These are phyloP conservation scores for Neoboletus brunneissimus DNA, from an alignment of 768 basidiomycete genomes.

Conservation along the genomic window DNA sequence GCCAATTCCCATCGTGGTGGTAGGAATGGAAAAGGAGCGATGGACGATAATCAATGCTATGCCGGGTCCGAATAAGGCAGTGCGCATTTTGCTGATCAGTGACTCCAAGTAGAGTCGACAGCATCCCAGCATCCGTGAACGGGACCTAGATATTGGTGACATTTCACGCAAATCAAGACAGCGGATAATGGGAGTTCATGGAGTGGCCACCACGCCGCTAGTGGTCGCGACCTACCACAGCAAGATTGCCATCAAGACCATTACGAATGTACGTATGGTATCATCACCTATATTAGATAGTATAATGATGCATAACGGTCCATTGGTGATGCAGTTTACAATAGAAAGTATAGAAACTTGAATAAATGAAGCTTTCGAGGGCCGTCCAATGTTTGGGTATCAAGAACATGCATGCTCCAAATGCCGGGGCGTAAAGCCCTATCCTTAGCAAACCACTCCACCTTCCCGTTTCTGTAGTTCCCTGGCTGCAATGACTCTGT, in stretches of 20 bases:
- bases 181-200: too few relatives aligned
- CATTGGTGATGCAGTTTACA: slow-evolving; percentile 21
- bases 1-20: too few relatives aligned
- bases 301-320: slow-evolving; percentile 12
- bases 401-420: slow-evolving; percentile 7
- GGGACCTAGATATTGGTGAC: background rate
- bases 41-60: too few relatives aligned
- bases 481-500: slow-evolving; percentile 62
- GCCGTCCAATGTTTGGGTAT: slow-evolving; percentile 23
- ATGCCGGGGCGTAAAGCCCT: background rate
- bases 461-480: slow-evolving; percentile 29
- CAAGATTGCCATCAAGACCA: background rate
- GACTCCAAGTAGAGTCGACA: background rate
- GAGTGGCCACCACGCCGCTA: too few relatives aligned
- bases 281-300: slow-evolving; percentile 4
- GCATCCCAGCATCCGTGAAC: background rate
- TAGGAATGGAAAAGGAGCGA: too few relatives aligned
- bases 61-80: too few relatives aligned
- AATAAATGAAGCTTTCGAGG: slow-evolving; percentile 22
- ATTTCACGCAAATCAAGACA: background rate
- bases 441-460: background rate
- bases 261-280: slow-evolving; percentile 8
- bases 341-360: slow-evolving; percentile 26
- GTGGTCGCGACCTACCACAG: background rate
- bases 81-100: slow-evolving; percentile 3